A percentile compares a stretch with the other conserved stretches of the same genome.
phyloP scores from a whole-genome alignment of 495 filamentous ascomycete species.

The Lophiotrema nucula region DNA sequence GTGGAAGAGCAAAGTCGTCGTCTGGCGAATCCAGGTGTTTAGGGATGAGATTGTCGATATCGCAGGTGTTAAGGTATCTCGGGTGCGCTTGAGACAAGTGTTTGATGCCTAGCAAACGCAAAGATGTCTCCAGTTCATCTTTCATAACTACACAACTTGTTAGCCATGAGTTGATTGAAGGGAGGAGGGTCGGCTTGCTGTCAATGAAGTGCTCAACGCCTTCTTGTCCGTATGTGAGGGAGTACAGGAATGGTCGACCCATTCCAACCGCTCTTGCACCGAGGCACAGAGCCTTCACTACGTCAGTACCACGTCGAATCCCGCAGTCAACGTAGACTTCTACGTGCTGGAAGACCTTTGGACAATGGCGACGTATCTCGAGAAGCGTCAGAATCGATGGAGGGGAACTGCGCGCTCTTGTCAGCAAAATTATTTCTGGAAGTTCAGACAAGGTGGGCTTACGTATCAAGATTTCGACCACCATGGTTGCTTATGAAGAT shows the following conservation, averaged over 20 bases:
- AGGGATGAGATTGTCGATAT: conserved; percentile 15
- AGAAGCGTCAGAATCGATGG: conserved; percentile 3
- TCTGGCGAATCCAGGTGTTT: no score
- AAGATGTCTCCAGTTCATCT: conserved; percentile 20
- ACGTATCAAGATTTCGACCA: conserved; percentile 78
- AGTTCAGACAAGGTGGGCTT: neutral
- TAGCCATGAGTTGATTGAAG: neutral
- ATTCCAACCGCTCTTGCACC: conserved; percentile 93
- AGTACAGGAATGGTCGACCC: conserved; percentile 84
- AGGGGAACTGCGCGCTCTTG: neutral
- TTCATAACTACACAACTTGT: conserved; percentile 1
- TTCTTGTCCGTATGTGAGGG: conserved; percentile 9
- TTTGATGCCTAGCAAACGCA: conserved; percentile 18
- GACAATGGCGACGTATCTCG: conserved; percentile 5
- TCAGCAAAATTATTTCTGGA: neutral
- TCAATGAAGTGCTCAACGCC: conserved; percentile 22
- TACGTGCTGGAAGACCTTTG: conserved; percentile 10
- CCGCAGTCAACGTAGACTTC: conserved; percentile 76
- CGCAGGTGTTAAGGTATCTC: conserved; percentile 9
- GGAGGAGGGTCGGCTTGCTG: neutral
- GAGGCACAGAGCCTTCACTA: conserved; percentile 90
- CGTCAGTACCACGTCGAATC: conserved; percentile 83
- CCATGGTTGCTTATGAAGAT: conserved; percentile 97
- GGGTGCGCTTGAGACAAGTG: conserved; percentile 16
- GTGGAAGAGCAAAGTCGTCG: no score